Evolutionary conservation across 805 yeast genomes (phyloP), one percentile per base, ranked within the genome.

Genomic region (Teunomyces aglyptinius): DNA sequence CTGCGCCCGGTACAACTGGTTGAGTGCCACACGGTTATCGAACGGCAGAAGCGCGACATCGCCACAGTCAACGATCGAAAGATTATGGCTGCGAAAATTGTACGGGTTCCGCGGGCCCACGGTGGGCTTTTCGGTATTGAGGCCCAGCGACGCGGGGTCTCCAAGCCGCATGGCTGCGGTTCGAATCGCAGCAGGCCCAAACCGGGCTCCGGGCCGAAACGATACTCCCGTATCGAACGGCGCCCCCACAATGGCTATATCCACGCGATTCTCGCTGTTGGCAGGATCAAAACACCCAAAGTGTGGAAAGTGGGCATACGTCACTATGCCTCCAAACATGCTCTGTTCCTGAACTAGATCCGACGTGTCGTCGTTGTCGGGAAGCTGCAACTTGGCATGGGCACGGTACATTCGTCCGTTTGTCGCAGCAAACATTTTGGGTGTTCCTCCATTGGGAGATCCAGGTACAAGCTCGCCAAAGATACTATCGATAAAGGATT

Each of bases 21-120:
- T 68, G 53, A 84, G 66, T 0, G 89, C 89, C 44, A 84, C 65
- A 15, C 75, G 59, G 59, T 83, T 83, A 62, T 84, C 88, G 63
- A 84, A 76, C 6, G 89, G 88, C 2, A 85, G 77, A 55, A 83
- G 76, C 10, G 86, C 82, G 35, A 83, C 78, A 60, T 84, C 89
- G 24, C 84, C 83, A 61, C 89, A 84, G 62, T 84, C 89, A 5
- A 83, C 62, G 12, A 61, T 58, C 13, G 58, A 33, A 27, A 51
- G 57, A 50, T 70, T 68, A 50, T 69, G 74, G 16, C 64, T 53
- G 5, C 24, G 69, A 35, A 66, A 59, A 45, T 73, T 70, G 59
- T 80, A 83, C 4, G 88, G 88, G 54, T 83, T 78, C 41, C 81
- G 48, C 35, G 59, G 55, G 22, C 46, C 46, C 16, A 22, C 32